These are phyloP conservation scores for Pichia sp. DNA, from an alignment of 1,139 yeast species.

Conservation along the genomic window DNA sequence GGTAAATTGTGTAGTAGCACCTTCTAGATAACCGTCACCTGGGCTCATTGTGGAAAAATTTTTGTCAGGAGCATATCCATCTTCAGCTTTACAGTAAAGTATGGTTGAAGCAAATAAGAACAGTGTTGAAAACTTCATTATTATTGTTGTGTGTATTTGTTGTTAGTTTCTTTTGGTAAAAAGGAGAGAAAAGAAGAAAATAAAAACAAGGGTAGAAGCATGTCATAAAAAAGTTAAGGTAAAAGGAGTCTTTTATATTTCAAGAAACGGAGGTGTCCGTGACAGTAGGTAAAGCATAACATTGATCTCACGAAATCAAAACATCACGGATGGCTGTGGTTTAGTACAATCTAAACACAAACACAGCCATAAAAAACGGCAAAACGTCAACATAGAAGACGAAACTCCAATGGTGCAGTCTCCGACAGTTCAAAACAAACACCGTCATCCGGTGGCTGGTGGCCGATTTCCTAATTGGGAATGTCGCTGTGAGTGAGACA, in stretches of 20 bases:
- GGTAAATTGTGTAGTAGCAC: constrained; percentile 57
- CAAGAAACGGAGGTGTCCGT: neutral
- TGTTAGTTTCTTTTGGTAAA: neutral
- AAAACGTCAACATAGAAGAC: neutral
- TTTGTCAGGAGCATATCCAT: constrained; percentile 57
- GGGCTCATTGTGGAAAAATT: constrained; percentile 75
- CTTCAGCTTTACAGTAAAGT: constrained; percentile 11
- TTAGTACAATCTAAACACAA: neutral
- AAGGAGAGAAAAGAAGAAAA: neutral
- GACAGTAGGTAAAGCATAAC: neutral
- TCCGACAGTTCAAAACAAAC: neutral
- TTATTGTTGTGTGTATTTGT: neutral
- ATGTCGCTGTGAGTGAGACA: neutral
- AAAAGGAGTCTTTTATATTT: too few species aligned
- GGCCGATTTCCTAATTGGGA: constrained; percentile 5
- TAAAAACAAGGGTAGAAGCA: neutral
- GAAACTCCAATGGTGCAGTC: neutral
- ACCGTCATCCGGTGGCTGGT: neutral
- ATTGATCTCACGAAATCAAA: constrained; percentile 10
- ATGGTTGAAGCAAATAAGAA: constrained; percentile 12
- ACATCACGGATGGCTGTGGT: neutral
- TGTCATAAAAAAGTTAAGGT: too few species aligned
- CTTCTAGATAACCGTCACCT: constrained; percentile 44
- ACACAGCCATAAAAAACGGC: too few species aligned
- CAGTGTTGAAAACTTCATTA: constrained; percentile 6